Evolutionary conservation across 441 rosid genomes (phyloP), one percentile per base, ranked within the genome.

Genomic region (Manihot esculenta): DNA sequence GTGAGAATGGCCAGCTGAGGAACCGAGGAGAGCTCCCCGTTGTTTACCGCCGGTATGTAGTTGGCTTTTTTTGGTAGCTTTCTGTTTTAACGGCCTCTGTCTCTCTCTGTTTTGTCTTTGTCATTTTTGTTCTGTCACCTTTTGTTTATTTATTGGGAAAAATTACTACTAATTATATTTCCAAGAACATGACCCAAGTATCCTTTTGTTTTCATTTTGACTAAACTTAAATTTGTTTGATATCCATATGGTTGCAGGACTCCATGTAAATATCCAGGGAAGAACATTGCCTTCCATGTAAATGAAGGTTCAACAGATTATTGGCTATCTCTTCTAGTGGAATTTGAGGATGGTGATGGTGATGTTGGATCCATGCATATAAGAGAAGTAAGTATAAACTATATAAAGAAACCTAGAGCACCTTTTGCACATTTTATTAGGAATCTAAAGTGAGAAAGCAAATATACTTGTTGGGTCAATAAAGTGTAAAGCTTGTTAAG

Each of bases 301-400:
- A 92, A 90, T 64, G 97, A 89, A 72, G 98, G 99, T 38, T 94
- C 99, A 20, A 89, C 94, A 5, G 81, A 82, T 66, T 89, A 83
- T 45, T 94, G 97, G 96, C 76, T 94, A 2, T 92, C 99, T 20
- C 86, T 94, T 75, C 79, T 89, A 26, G 93, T 92, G 62, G 96
- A 87, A 78, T 94, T 82, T 71, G 98, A 92, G 79, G 98, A 94
- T 60, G 98, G 98, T 45, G 98, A 94, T 73, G 99, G 98, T 23
- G 99, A 94, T 74, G 87, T 94, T 70, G 98, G 98, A 50, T 88
- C 96, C 35, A 90, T 92, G 97, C 96, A 94, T 58, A 88, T 94
- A 18, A 87, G 83, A 82, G 87, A 92, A 65, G 98, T 91, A 84
- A 56, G 75, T 50, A 15, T 67, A 41, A n/a, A n/a, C n/a, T 35